Base-by-base conservation (phyloP, 768 basidiomycete species). In the Ramaria sp. region DNA sequence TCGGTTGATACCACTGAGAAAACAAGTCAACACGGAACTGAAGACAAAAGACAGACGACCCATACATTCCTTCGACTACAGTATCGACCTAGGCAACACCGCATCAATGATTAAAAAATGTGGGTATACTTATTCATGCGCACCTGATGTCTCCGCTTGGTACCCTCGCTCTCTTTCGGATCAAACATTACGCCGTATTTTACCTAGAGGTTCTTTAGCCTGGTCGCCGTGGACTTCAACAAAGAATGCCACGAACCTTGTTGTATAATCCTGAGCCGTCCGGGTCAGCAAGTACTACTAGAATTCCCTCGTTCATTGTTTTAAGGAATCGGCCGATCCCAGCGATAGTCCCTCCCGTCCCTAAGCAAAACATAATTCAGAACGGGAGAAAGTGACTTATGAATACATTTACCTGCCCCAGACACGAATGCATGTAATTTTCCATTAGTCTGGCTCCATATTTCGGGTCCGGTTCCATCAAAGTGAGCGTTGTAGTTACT, bases 121-220 rank as follows among this genome's bases (percentile, higher is more conserved):
- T 8, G 27, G 20, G 36, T 9, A 24, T 16, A 20, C 5, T 20
- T 24, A 27, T 6, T 30, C 24, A 3, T 37, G 41, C 53, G 45
- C 43, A 62, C 63, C 54, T 95, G 93, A 64, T 95, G 89, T 56
- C 95, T 73, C 61, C 96, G 70, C 63, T 89, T 92, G 8, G 84
- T 95, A 5, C 96, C 95, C 69, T 99, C 95, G 38, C 81, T 83
- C 71, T 99, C 95, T 59, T 78, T 88, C n/a, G 69, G 73, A 64
- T 95, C 88, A 63, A 84, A 99, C 93, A 99, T 90, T 6, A 97
- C 96, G 4, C 91, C 92, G 59, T 83, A 78, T 69, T 88, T 90
- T 51, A 96, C 79, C 85, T 88, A 48, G 0, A 22, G 16, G 36
- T 24, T n/a, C 9, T 30, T 3, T 22, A 43, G 39, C 25, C 18